Percentiles rank a stretch among this genome's conserved stretches.
Conservation (phyloP, 768 basidiomycete species). For the Macrolepiota albuminosa region DNA sequence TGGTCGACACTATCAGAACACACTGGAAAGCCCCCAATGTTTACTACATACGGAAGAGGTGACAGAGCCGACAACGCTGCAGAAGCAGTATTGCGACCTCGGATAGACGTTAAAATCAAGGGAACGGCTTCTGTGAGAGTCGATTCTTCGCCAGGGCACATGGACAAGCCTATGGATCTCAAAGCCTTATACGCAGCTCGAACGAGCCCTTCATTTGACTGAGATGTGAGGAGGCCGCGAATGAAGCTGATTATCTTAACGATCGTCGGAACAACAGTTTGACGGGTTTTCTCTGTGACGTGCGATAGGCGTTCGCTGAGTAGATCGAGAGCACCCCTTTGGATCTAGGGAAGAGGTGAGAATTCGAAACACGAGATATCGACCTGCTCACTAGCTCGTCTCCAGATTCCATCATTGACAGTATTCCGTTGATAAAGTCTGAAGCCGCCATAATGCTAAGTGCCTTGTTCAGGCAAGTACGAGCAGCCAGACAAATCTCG, state of each 20-base stretch:
- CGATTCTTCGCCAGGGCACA: slow-evolving; percentile 62
- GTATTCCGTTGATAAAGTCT: slow-evolving; percentile 59
- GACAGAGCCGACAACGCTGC: slow-evolving; percentile 52
- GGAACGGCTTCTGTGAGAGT: slow-evolving; percentile 58
- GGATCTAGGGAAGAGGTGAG: slow-evolving; percentile 38
- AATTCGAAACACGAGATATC: background rate
- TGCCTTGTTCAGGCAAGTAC: slow-evolving; percentile 45
- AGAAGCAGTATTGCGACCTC: slow-evolving; percentile 29
- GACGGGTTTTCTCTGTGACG: slow-evolving; percentile 53
- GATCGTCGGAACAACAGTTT: slow-evolving; percentile 43
- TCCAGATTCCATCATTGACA: slow-evolving; percentile 50
- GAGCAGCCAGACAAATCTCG: slow-evolving; percentile 43
- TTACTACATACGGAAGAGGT: slow-evolving; percentile 52
- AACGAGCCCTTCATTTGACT: slow-evolving; percentile 35
- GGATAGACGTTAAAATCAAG: slow-evolving; percentile 44
- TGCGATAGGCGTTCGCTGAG: slow-evolving; percentile 61
- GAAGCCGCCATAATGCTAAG: slow-evolving; percentile 64
- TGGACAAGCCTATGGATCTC: slow-evolving; percentile 50
- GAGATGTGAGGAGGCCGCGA: slow-evolving; percentile 39
- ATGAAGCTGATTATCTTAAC: slow-evolving; percentile 48
- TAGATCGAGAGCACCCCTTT: slow-evolving; percentile 65
- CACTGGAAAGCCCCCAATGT: background rate
- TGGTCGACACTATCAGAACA: slow-evolving; percentile 24
- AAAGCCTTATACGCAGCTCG: slow-evolving; percentile 56
- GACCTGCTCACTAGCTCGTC: slow-evolving; percentile 42